These are phyloP conservation scores for Epichloe sylvatica DNA, from an alignment of 2,329 filamentous ascomycete genomes.

Conservation along the genomic window DNA sequence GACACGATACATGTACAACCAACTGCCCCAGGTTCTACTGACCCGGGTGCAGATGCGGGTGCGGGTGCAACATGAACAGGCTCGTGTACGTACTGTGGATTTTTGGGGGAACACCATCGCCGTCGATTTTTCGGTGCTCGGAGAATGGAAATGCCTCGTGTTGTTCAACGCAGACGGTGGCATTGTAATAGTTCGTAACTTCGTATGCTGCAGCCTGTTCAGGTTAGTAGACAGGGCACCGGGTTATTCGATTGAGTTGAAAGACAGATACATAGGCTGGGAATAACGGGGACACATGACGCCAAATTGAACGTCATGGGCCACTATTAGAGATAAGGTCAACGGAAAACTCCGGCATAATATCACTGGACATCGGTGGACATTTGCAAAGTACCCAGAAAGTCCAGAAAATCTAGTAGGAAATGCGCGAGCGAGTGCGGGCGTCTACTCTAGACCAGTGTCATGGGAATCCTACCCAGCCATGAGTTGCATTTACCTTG, in stretches of 20 bases:
- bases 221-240: background rate
- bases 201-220: background rate
- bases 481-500: background rate
- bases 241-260: background rate
- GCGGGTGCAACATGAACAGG: background rate
- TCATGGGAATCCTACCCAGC: no score
- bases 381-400: no score
- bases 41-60: background rate
- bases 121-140: background rate
- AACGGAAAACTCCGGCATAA: background rate
- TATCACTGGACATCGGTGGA: no score
- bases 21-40: background rate
- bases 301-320: constrained; percentile 1
- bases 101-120: background rate
- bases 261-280: background rate
- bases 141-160: background rate
- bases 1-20: background rate
- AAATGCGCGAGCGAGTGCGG: background rate
- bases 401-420: no score
- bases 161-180: background rate
- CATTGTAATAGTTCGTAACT: background rate
- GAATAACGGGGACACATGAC: background rate
- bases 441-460: background rate
- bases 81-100: background rate
- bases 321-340: background rate